Conservation (phyloP, 2,329 filamentous ascomycete genomes). For the Penicillium sp. region DNA sequence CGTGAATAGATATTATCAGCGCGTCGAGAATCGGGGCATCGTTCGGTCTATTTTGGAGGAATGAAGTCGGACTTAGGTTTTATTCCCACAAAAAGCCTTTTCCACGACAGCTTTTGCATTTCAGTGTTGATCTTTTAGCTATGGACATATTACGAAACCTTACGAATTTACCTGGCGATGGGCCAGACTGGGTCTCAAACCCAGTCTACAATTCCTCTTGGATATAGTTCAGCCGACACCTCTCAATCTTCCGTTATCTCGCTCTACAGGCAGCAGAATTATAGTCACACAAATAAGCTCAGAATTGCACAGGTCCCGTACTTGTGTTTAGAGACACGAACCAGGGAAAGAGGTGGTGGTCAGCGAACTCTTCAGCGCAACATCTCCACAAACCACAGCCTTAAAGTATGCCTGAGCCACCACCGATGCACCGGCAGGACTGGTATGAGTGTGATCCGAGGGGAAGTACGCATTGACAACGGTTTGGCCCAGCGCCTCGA, state of each 20-base stretch:
- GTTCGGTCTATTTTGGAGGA: conserved; percentile 30
- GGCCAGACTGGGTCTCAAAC: not conserved
- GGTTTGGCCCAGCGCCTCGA: conserved; percentile 42
- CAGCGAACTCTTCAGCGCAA: conserved; percentile 34
- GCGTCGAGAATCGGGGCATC: conserved; percentile 33
- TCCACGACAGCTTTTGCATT: conserved; percentile 1
- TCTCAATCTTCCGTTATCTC: not conserved
- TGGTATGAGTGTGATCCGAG: conserved; percentile 56
- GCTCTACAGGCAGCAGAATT: not conserved
- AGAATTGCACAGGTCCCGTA: not conserved
- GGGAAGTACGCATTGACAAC: conserved; percentile 50
- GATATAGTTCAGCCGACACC: not conserved
- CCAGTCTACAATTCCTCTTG: not conserved
- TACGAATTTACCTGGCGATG: conserved; percentile 2
- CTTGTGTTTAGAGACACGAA: conserved; percentile 19
- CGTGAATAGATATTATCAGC: conserved; percentile 32
- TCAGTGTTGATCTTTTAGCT: conserved; percentile 1
- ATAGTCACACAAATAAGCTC: not conserved
- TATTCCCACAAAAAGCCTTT: not conserved
- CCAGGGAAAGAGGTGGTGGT: conserved; percentile 25
- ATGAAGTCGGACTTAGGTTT: not conserved
- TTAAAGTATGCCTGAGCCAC: conserved; percentile 53
- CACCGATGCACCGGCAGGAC: conserved; percentile 47
- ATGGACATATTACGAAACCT: conserved; percentile 12
- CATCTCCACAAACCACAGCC: conserved; percentile 45